Percentiles rank a stretch among this genome's conserved stretches.
phyloP scores from a whole-genome alignment of 257 asterid genomes.

The Leonotis leonurus region DNA sequence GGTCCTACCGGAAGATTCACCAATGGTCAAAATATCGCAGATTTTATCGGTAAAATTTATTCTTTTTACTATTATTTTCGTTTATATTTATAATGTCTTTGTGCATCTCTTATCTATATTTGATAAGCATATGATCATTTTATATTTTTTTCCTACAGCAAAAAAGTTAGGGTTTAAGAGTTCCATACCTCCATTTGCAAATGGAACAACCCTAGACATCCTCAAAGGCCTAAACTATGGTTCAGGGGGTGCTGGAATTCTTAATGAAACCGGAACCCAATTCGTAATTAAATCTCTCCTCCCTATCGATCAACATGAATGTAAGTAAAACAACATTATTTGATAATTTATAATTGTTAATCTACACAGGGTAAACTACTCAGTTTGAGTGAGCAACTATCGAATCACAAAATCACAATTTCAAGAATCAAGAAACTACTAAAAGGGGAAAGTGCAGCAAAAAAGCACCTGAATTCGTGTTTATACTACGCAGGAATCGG shows the following conservation, averaged over 20 bases:
- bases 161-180: conserved; percentile 39
- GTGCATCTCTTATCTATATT: no score
- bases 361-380: conserved; percentile 20
- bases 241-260: conserved; percentile 52
- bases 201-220: conserved; percentile 25
- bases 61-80: no score
- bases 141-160: conserved; percentile 13
- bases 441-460: conserved; percentile 2
- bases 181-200: conserved; percentile 34
- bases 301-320: background rate
- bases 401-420: conserved; percentile 15
- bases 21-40: conserved; percentile 15
- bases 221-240: conserved; percentile 44
- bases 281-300: conserved; percentile 21
- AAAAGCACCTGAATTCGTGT: conserved; percentile 12
- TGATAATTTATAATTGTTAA: no score
- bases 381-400: conserved; percentile 22
- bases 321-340: background rate
- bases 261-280: conserved; percentile 40
- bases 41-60: conserved; percentile 22
- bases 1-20: conserved; percentile 40
- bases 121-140: no score
- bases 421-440: background rate
- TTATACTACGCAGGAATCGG: conserved; percentile 29
- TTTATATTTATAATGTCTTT: no score